These are phyloP conservation scores for Diaporthe caulivora DNA, from an alignment of 2,329 filamentous ascomycete species.

Conservation along the genomic window DNA sequence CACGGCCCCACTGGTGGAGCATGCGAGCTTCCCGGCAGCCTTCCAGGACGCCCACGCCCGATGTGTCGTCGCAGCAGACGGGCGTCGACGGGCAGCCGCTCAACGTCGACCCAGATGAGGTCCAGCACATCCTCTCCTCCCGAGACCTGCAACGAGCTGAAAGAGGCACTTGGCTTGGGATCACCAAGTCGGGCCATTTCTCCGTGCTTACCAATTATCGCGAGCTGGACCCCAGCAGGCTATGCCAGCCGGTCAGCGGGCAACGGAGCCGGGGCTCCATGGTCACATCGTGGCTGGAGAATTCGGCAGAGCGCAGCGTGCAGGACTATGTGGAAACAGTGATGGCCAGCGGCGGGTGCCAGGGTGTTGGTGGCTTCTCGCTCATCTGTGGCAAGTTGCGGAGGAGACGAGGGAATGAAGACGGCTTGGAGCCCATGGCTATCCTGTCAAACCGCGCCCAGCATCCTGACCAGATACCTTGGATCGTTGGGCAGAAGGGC, in stretches of 20 bases:
- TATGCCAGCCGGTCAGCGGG: conserved; percentile 64
- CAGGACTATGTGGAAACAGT: conserved; percentile 64
- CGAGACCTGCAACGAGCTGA: conserved; percentile 72
- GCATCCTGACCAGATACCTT: conserved; percentile 66
- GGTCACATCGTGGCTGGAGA: conserved; percentile 72
- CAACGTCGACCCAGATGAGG: conserved; percentile 33
- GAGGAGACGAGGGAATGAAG: conserved; percentile 39
- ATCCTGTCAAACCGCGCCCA: conserved; percentile 73
- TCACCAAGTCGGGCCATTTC: conserved; percentile 70
- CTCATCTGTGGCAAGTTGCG: conserved; percentile 73
- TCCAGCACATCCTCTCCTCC: conserved; percentile 65
- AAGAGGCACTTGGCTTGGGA: conserved; percentile 75
- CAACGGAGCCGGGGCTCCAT: conserved; percentile 72
- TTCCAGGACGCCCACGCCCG: conserved; percentile 36
- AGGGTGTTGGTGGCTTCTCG: conserved; percentile 75
- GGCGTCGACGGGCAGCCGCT: conserved; percentile 36
- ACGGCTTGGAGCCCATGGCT: conserved; percentile 62
- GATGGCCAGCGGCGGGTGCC: conserved; percentile 65
- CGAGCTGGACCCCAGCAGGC: conserved; percentile 64
- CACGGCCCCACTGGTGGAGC: conserved; percentile 74
- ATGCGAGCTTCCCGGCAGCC: conserved; percentile 47
- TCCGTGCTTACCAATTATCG: conserved; percentile 77
- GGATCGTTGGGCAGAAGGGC: conserved; percentile 65
- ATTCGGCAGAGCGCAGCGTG: conserved; percentile 60
- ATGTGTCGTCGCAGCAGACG: conserved; percentile 20